Evolutionary conservation across 495 filamentous ascomycete species (phyloP).

Genomic region (Daldinia bambusicola): DNA sequence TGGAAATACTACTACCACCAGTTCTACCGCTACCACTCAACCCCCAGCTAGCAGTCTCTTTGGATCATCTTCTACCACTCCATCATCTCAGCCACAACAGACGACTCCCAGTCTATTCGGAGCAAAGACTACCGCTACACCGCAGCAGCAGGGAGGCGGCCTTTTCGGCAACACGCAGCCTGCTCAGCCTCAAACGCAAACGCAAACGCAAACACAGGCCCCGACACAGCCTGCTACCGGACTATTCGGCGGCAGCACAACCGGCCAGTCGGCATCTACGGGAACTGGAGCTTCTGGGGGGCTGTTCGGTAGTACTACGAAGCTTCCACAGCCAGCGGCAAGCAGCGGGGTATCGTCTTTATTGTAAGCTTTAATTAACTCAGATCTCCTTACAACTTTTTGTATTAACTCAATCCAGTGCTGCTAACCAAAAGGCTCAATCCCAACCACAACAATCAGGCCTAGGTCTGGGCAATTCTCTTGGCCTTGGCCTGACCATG

Average conservation of each 20-base stretch:
- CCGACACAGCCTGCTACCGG: constrained; percentile 51
- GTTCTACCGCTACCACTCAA: constrained; percentile 46
- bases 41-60: constrained; percentile 53
- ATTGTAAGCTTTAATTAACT: constrained; percentile 56
- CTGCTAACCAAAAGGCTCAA: constrained; percentile 38
- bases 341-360: constrained; percentile 34
- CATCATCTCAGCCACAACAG: constrained; percentile 43
- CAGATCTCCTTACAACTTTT: background rate
- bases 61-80: constrained; percentile 32
- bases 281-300: constrained; percentile 43
- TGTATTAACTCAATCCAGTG: constrained; percentile 31
- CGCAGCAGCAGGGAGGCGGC: constrained; percentile 47
- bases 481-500: constrained; percentile 55
- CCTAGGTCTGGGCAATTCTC: constrained; percentile 43
- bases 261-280: constrained; percentile 45
- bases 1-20: constrained; percentile 53
- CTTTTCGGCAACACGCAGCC: constrained; percentile 51
- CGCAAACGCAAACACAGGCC: constrained; percentile 43
- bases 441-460: constrained; percentile 54
- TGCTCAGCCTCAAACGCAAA: constrained; percentile 43
- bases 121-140: constrained; percentile 38
- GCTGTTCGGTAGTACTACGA: constrained; percentile 47
- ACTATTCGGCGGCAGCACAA: constrained; percentile 56
- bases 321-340: constrained; percentile 35
- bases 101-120: constrained; percentile 35